A percentile compares a stretch with the other conserved stretches of the same genome.
Conservation (phyloP, 2,329 filamentous ascomycete genomes). For the Talaromyces atroroseus region DNA sequence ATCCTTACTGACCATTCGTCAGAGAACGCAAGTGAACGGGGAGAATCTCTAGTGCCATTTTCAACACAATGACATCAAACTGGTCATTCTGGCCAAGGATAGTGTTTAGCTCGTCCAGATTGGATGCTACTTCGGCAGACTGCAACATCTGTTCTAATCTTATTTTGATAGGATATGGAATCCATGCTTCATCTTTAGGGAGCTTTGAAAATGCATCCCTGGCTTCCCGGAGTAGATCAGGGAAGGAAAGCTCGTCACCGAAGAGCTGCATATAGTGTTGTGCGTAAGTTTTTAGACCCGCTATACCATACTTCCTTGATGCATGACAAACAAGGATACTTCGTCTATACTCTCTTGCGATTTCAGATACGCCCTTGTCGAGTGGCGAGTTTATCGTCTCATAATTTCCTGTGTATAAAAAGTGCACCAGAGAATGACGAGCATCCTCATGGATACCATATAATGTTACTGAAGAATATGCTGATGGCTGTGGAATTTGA, state of each 20-base stretch:
- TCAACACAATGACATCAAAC: neutral
- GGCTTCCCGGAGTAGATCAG: neutral
- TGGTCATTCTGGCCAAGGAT: neutral
- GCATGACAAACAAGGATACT: constrained; percentile 16
- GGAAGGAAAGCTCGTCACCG: constrained; percentile 8
- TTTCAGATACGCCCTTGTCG: neutral
- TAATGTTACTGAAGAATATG: neutral
- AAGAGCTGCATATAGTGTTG: constrained; percentile 15
- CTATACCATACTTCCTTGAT: constrained; percentile 13
- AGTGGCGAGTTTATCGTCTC: constrained; percentile 12
- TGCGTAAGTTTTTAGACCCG: constrained; percentile 6
- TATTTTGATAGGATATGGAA: neutral
- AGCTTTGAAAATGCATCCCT: neutral
- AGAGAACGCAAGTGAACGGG: neutral
- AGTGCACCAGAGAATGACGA: constrained; percentile 18
- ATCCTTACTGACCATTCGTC: no score
- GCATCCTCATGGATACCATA: constrained; percentile 27
- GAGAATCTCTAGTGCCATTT: constrained; percentile 1
- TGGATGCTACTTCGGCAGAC: neutral
- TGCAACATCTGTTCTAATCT: neutral
- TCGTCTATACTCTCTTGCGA: constrained; percentile 15
- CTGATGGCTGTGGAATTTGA: neutral
- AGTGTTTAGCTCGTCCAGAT: neutral
- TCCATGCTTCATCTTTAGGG: neutral
- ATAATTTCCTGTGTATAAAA: constrained; percentile 16